phyloP scores from a whole-genome alignment of 352 stramenopile genomes.

The Phytophthora foliorum region DNA sequence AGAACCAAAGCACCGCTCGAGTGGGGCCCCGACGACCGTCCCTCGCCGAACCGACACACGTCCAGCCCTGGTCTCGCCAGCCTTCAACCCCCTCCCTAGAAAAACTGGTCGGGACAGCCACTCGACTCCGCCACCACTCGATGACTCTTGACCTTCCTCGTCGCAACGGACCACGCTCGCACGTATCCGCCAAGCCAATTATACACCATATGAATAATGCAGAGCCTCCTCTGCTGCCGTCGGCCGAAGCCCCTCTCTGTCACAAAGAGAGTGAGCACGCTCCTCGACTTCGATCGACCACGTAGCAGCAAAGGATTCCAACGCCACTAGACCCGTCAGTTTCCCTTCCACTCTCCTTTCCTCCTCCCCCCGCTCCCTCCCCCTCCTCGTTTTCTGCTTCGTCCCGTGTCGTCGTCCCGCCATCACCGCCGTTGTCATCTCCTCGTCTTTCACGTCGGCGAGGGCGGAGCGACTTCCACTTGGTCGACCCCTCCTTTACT shows the following conservation, averaged over 20 bases:
- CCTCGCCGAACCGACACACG: background rate
- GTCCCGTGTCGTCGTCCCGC: conserved; percentile 35
- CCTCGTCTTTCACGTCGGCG: conserved; percentile 11
- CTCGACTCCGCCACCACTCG: conserved; percentile 31
- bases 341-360: conserved; percentile 34
- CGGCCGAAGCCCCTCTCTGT: conserved; percentile 25
- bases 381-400: conserved; percentile 18
- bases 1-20: conserved; percentile 38
- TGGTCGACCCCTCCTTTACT: conserved; percentile 39
- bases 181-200: conserved; percentile 38
- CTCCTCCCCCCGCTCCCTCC: conserved; percentile 27
- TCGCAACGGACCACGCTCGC: conserved; percentile 10
- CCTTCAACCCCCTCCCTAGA: conserved; percentile 22
- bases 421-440: conserved; percentile 29
- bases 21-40: background rate
- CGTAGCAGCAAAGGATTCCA: conserved; percentile 30
- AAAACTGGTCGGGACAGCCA: conserved; percentile 31
- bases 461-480: conserved; percentile 32
- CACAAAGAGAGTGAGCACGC: conserved; percentile 17
- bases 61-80: conserved; percentile 22
- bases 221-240: conserved; percentile 35
- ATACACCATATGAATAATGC: conserved; percentile 52
- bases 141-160: conserved; percentile 35
- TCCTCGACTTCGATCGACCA: conserved; percentile 32
- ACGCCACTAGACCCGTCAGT: conserved; percentile 34